phyloP scores from a whole-genome alignment of 441 rosid genomes.

The Croton laevigatus region DNA sequence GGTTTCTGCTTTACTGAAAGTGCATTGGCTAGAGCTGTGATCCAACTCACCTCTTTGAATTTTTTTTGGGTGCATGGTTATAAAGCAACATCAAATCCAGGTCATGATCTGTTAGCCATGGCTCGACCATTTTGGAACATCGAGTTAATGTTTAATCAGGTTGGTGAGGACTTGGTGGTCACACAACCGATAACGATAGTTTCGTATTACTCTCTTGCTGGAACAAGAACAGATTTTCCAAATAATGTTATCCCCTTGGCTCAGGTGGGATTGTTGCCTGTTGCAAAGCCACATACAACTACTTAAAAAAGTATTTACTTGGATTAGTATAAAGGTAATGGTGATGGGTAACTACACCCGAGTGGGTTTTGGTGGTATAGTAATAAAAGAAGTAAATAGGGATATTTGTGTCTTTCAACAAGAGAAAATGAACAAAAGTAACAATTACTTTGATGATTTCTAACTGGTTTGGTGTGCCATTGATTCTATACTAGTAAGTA shows the following conservation, averaged over 20 bases:
- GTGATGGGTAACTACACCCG: too few relatives aligned
- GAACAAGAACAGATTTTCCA: constrained; percentile 83
- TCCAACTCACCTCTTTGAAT: constrained; percentile 64
- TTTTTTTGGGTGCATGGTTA: constrained; percentile 97
- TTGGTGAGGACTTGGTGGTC: constrained; percentile 31
- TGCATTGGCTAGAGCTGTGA: constrained; percentile 64
- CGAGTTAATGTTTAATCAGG: constrained; percentile 62
- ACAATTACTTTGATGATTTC: too few relatives aligned
- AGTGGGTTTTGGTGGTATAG: too few relatives aligned
- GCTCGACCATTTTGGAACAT: constrained; percentile 93
- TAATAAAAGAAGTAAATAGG: too few relatives aligned
- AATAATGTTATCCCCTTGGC: constrained; percentile 54
- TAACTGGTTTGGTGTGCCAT: too few relatives aligned
- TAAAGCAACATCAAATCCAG: constrained; percentile 40
- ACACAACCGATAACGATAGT: constrained; percentile 83
- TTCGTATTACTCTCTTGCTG: constrained; percentile 90
- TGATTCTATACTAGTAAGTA: too few relatives aligned
- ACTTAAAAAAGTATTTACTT: too few relatives aligned
- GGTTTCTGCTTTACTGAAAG: constrained; percentile 80
- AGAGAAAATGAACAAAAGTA: too few relatives aligned
- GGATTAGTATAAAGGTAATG: too few relatives aligned
- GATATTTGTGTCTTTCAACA: too few relatives aligned
- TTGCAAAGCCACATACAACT: too few relatives aligned
- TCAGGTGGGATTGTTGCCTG: not conserved
- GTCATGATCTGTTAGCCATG: constrained; percentile 61